Evolutionary conservation across 352 stramenopile genomes (phyloP), one percentile per base, ranked within the genome.

Genomic region (Phytophthora boehmeriae): DNA sequence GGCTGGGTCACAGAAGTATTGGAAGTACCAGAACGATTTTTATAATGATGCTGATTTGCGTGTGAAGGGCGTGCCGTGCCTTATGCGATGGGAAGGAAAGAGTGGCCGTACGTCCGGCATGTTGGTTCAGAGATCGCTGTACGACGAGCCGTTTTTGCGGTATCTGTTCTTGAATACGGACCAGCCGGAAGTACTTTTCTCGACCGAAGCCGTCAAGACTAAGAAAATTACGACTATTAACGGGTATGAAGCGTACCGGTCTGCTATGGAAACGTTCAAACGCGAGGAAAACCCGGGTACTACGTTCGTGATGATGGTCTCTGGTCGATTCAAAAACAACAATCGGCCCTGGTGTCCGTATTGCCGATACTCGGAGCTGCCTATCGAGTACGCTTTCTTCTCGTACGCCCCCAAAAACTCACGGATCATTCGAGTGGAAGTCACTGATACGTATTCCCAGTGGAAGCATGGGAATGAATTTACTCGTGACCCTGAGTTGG

Each of bases 261-360:
- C 73, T n/a, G 47, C 51, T 6, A 76, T 80, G 59, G 23, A 56
- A 8, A 60, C 59, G 5, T 84, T 71, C 55, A 66, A 78, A 20
- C 44, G 61, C 5, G 68, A 80, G 43, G 48, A 73, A n/a, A 59
- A 73, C 28, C 63, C 72, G 1, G 65, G 60, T 4, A 38, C 65
- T n/a, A 82, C 80, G 16, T 92, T 83, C 32, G 36, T 94, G 2
- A 62, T 90, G 50, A 92, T 94, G 56, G 70, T 94, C 0, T 91
- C 83, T 0, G 86, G 83, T 5, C 71, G 76, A 47, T 76, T 92
- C 56, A 54, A 46, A 20, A 60, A 74, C 44, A 94, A 94, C 61
- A 84, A 92, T 38, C 73, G 86, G 2, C 80, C 82, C 41, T 94
- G 86, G 83, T 94, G 86, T 68, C 79, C 81, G 14, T 94, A 90